Evolutionary conservation across 768 basidiomycete species (phyloP), one percentile per base, ranked within the genome.

Genomic region (Russula griseocarnosa): DNA sequence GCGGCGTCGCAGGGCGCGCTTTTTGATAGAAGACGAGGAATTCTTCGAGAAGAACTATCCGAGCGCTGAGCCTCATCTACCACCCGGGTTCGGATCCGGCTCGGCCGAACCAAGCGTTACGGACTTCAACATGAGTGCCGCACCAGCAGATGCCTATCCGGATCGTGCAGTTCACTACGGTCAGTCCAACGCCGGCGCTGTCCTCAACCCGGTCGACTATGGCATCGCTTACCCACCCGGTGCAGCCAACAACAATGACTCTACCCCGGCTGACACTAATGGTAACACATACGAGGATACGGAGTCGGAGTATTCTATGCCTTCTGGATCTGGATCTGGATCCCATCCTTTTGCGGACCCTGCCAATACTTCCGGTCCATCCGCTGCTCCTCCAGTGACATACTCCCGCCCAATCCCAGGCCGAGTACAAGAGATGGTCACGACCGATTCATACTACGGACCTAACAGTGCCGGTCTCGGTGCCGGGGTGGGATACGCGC

Each of bases 81-180:
- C 47, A 14, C 6, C 42, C 3, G 49, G 49, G 7, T 26, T 66
- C 60, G 66, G 66, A 57, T 22, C n/a, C 3, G 66, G 34, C 30
- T 42, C 50, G 16, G 36, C 58, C 36, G 59, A 47, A 3, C 38
- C 14, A 4, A 62, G 61, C n/a, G 28, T 40, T 3, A 46, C 49
- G 18, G 61, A 67, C 55, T 1, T 66, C 42, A 22, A 6, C 26
- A 55, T 51, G 42, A 5, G 3, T 1, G 42, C 55, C 10, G 65
- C 67, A n/a, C 7, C 55, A 1, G 1, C 58, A 5, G 51, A 55
- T 44, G 67, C 66, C 34, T 68, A 68, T 51, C 67, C 65, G 3
- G 66, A 67, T 55, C 67, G 67, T 26, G 55, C 55, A 0, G n/a
- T 63, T 30, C 66, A 68, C 55, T 63, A 60, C 32, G 65, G 61